Base-by-base conservation (phyloP, 768 basidiomycete genomes). In the Russula olivacea region DNA sequence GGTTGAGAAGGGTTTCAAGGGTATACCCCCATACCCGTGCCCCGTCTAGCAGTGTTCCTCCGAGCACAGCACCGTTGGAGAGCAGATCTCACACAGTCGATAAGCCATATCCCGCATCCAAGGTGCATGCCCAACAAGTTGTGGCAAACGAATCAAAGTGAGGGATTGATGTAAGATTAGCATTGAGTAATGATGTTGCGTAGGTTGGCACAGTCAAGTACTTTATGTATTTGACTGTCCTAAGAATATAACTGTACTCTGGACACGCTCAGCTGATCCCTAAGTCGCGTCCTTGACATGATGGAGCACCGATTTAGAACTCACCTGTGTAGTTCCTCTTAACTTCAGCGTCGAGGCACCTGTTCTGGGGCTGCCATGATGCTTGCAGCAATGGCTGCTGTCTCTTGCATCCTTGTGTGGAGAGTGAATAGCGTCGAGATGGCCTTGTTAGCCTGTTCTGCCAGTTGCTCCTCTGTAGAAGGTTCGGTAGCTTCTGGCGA, bases 391-490 rank as follows among this genome's bases (percentile, higher is more conserved):
- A 65, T 55, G 5, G 56, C 47, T 4, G 63, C 65, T 25, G 61
- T 60, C 38, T 65, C 58, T 52, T 66, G 65, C 63, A 65, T 55
- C 23, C 54, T 43, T 9, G 58, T 55, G 12, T 64, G 65, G 5
- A 57, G 54, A 4, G 56, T 45, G 21, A 58, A 66, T 36, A 64
- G 34, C 1, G 58, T 55, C 15, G 47, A 41, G 17, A 66, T 59
- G 32, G 65, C 65, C 58, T 65, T 66, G 28, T 65, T 66, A 5
- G 65, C 58, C 34, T 65, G 63, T 1, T 65, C 58, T 23, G 55
- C 63, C 8, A 66, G 32, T 50, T 64, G 61, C 49, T 64, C 65
- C 43, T 66, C 65, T 21, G 65, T 59, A 28, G 59, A 59, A 38
- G 65, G 25, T 15, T 45, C 49, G 9, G 43, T 59, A 11, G 49